Evolutionary conservation across 2,329 filamentous ascomycete species (phyloP), one percentile per base, ranked within the genome.

Genomic region (Xylariaceae sp.): DNA sequence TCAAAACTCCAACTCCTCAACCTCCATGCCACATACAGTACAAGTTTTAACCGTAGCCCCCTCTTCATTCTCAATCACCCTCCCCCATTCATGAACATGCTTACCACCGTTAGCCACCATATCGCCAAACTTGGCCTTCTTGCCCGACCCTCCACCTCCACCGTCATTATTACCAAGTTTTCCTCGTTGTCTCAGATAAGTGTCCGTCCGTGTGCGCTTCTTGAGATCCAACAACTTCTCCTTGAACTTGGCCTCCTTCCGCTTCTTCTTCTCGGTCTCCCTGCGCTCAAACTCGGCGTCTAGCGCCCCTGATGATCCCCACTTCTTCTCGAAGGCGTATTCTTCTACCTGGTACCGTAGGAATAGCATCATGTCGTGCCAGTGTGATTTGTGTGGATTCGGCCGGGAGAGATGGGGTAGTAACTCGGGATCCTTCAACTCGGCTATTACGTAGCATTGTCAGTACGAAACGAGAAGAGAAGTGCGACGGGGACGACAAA

Each of bases 301-400:
- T 4, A 98, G 77, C 0, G 88, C 90, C 69, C 95, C 92, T 0
- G 90, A 76, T 0, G 89, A 92, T 0, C 95, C 95, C 95, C 95
- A 99, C 77, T 97, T 97, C 63, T 86, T 87, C 1, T 82, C 75
- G 0, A 98, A 88, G 0, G 94, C 95, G 71, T 97, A 97, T 54
- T 92, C 92, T 71, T 99, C 95, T 2, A 99, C 91, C 71, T 99
- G 95, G 59, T 87, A 96, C 1, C 95, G 89, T 19, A 99, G 80
- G 72, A 95, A 99, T 2, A 99, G 83, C 88, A 96, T 96, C 95
- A 99, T 99, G 78, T 96, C 92, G 74, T 97, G 92, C 91, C 92
- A 99, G 56, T 93, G 92, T 0, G 90, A 87, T 73, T 97, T 97
- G 76, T 97, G 95, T 0, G 95, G 95, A 68, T 99, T 99, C 1